These are phyloP conservation scores for Aegilops longissima DNA, from an alignment of 176 grass and related monocot species.

Conservation along the genomic window DNA sequence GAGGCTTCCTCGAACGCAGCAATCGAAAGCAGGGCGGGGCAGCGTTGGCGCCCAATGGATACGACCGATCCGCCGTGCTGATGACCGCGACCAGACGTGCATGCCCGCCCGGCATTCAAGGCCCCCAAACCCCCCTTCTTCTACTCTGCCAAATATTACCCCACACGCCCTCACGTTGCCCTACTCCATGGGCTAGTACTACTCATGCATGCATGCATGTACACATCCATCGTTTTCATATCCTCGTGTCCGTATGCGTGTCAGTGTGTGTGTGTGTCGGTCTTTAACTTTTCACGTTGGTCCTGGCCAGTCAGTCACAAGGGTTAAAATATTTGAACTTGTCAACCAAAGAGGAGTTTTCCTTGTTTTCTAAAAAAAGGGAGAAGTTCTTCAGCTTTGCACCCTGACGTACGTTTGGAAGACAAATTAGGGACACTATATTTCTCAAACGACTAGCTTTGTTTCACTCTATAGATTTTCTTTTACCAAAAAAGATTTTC, in stretches of 20 bases:
- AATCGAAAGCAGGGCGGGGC: neutral
- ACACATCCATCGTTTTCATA: neutral
- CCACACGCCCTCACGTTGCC: neutral
- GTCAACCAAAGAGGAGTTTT: too few species aligned
- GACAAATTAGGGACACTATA: too few species aligned
- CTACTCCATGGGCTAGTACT: neutral
- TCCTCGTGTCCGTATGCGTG: neutral
- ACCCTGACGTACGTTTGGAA: too few species aligned
- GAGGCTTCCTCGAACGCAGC: slow-evolving; percentile 15
- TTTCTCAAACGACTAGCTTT: too few species aligned
- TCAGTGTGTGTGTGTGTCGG: neutral
- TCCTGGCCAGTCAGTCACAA: too few species aligned
- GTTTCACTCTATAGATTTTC: too few species aligned
- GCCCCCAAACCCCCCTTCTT: slow-evolving; percentile 9
- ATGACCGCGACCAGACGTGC: slow-evolving; percentile 51
- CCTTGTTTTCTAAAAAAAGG: too few species aligned
- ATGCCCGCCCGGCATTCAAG: slow-evolving; percentile 71
- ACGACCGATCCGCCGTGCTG: slow-evolving; percentile 21
- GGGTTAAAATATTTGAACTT: too few species aligned
- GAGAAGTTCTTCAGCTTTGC: too few species aligned
- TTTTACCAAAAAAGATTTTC: too few species aligned
- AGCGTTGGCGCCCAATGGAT: slow-evolving; percentile 43
- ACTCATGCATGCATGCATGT: neutral
- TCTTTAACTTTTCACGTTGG: too few species aligned
- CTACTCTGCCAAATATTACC: neutral